A percentile compares a stretch with the other conserved stretches of the same genome.
These are phyloP conservation scores for Fusarium sterilihyphosum DNA, from an alignment of 2,329 filamentous ascomycete genomes.

Conservation along the genomic window DNA sequence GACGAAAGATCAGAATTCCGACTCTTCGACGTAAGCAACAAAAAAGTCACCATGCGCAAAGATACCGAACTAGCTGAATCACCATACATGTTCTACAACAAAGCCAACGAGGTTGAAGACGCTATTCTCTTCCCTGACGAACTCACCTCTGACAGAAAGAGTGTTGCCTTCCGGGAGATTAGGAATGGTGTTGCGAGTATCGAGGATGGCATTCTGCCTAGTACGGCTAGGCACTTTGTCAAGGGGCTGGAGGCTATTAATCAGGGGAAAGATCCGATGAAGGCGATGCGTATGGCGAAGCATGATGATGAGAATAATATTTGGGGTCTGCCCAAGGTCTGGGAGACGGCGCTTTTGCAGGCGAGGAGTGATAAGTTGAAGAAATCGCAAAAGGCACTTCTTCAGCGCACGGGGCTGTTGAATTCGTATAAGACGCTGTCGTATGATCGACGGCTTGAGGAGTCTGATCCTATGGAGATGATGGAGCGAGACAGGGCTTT, in stretches of 20 bases:
- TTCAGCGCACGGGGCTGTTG: slow-evolving; percentile 14
- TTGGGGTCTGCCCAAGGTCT: slow-evolving; percentile 38
- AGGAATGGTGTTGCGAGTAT: slow-evolving; percentile 37
- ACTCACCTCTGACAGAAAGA: slow-evolving; percentile 10
- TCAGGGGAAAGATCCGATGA: slow-evolving; percentile 9
- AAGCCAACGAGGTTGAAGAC: slow-evolving; percentile 38
- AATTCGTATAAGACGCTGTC: neutral
- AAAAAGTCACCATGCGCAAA: slow-evolving; percentile 1
- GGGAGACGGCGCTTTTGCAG: slow-evolving; percentile 34
- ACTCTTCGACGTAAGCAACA: slow-evolving; percentile 14
- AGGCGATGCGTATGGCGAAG: neutral
- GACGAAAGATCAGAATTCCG: slow-evolving; percentile 30
- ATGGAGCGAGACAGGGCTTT: slow-evolving; percentile 42
- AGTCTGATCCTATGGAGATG: slow-evolving; percentile 26
- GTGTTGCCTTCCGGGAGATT: slow-evolving; percentile 35
- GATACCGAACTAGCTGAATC: neutral
- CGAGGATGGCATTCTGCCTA: slow-evolving; percentile 25
- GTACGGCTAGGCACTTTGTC: slow-evolving; percentile 1
- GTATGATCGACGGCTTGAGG: slow-evolving; percentile 3
- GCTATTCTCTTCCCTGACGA: slow-evolving; percentile 43
- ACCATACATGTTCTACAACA: slow-evolving; percentile 43
- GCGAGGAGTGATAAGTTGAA: neutral
- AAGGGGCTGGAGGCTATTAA: slow-evolving; percentile 25
- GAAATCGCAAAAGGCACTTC: slow-evolving; percentile 1
- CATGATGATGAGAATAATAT: slow-evolving; percentile 22